These are phyloP conservation scores for Trichoderma sp. DNA, from an alignment of 2,329 filamentous ascomycete species.

Conservation along the genomic window DNA sequence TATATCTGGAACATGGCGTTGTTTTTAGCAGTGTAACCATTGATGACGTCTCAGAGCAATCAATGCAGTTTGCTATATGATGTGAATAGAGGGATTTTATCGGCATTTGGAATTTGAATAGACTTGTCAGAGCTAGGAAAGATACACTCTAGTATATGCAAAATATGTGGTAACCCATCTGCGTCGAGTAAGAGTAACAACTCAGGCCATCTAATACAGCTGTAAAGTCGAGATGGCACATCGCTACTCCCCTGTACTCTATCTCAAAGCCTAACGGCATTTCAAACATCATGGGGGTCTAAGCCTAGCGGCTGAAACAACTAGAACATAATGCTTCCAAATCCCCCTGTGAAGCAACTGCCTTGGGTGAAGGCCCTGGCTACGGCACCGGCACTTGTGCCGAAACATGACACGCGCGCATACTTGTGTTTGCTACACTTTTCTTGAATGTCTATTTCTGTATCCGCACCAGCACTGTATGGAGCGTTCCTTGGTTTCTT, in stretches of 20 bases:
- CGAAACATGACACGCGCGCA: neutral
- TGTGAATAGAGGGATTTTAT: neutral
- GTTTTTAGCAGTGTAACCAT: conserved; percentile 19
- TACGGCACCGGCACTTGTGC: neutral
- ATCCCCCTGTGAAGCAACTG: neutral
- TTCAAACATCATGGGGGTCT: neutral
- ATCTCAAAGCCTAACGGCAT: neutral
- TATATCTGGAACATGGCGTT: conserved; percentile 26
- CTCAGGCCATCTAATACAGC: neutral
- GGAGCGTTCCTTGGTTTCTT: neutral
- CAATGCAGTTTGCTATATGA: neutral
- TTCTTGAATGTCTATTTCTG: neutral
- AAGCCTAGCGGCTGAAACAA: neutral
- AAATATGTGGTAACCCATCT: neutral
- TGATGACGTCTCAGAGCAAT: neutral
- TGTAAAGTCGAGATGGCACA: neutral
- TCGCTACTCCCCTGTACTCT: neutral
- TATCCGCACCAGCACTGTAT: conserved; percentile 8
- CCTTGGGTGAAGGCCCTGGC: neutral
- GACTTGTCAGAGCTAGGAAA: neutral
- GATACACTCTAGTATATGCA: neutral
- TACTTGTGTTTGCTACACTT: neutral
- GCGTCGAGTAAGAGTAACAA: too few species aligned
- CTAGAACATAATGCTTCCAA: neutral
- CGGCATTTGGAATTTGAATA: conserved; percentile 11